Evolutionary conservation across 1,139 yeast genomes (phyloP).

Genomic region (Debaryomycetaceae sp.): DNA sequence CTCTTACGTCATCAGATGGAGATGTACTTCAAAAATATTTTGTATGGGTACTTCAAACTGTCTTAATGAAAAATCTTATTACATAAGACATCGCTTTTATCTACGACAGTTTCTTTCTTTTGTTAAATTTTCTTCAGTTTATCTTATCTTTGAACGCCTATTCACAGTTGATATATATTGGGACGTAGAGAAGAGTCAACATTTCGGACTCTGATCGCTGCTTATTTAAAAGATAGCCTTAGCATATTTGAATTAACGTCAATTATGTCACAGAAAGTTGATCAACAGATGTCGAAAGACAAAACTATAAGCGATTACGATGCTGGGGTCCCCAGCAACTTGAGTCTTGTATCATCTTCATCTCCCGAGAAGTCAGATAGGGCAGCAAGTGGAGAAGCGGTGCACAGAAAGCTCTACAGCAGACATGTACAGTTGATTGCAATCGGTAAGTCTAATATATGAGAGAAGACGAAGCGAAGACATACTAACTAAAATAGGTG

Average conservation of each 20-base stretch:
- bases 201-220: not conserved
- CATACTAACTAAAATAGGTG: constrained; percentile 10
- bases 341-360: not conserved
- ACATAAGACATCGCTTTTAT: not conserved
- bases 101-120: not conserved
- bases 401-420: constrained; percentile 8
- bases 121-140: too few relatives aligned
- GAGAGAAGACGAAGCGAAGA: not conserved
- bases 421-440: constrained; percentile 34
- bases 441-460: constrained; percentile 15
- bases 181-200: not conserved
- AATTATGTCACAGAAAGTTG: not conserved
- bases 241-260: not conserved
- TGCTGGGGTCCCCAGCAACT: not conserved
- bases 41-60: not conserved
- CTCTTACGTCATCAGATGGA: not conserved
- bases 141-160: not conserved
- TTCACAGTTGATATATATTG: not conserved
- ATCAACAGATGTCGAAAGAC: not conserved
- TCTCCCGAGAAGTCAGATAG: not conserved
- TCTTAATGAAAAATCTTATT: not conserved
- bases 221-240: not conserved
- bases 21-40: not conserved
- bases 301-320: not conserved
- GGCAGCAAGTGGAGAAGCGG: not conserved